These are phyloP conservation scores for Yarrowia deformans DNA, from an alignment of 805 yeast genomes.

Conservation along the genomic window DNA sequence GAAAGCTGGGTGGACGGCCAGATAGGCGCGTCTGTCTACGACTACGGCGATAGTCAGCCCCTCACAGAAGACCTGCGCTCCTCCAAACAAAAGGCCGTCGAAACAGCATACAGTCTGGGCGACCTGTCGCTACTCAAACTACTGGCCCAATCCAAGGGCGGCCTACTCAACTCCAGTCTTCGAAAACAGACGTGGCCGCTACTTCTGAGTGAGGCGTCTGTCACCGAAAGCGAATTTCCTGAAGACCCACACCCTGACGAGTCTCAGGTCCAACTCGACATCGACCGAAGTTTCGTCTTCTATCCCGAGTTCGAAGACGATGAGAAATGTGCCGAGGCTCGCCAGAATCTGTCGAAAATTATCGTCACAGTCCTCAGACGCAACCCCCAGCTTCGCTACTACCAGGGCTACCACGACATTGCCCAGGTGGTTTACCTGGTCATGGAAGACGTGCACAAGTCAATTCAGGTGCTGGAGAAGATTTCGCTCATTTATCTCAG, in stretches of 20 bases:
- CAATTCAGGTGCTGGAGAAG: slow-evolving; percentile 56
- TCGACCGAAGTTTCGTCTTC: slow-evolving; percentile 69
- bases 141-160: slow-evolving; percentile 43
- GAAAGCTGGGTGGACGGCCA: slow-evolving; percentile 47
- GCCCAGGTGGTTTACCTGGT: slow-evolving; percentile 70
- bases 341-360: slow-evolving; percentile 54
- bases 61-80: slow-evolving; percentile 53
- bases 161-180: slow-evolving; percentile 2
- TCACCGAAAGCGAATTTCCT: slow-evolving; percentile 1
- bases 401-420: slow-evolving; percentile 93
- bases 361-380: slow-evolving; percentile 64
- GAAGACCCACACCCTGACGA: slow-evolving; percentile 67
- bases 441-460: slow-evolving; percentile 51
- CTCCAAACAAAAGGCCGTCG: slow-evolving; percentile 50
- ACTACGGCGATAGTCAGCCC: slow-evolving; percentile 51
- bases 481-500: slow-evolving; percentile 70
- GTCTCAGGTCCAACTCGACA: slow-evolving; percentile 79
- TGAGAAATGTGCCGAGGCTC: slow-evolving; percentile 51
- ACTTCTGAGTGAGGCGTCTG: slow-evolving; percentile 9
- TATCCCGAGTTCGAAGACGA: slow-evolving; percentile 50
- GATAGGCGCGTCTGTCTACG: slow-evolving; percentile 57
- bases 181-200: slow-evolving; percentile 22
- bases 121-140: slow-evolving; percentile 49
- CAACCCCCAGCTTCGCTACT: slow-evolving; percentile 72
- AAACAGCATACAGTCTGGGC: slow-evolving; percentile 51